Base-by-base conservation (phyloP, 2,329 filamentous ascomycete genomes). In the Venturia oleaginea region DNA sequence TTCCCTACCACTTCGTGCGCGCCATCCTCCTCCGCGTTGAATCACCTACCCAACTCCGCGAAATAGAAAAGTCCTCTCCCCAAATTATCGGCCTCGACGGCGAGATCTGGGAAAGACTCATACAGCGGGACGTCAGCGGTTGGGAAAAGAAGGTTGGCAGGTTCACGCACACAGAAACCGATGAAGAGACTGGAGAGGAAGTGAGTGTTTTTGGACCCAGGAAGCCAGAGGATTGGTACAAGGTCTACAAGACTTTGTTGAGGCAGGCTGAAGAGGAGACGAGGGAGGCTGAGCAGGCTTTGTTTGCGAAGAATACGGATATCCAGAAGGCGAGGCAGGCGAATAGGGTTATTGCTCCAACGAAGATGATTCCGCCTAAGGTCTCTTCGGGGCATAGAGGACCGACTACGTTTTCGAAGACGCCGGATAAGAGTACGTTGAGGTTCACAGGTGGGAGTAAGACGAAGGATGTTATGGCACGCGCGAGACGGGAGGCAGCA, bases 91-190 rank as follows among this genome's bases (percentile, higher is more conserved):
- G 59, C 17, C 34, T 65, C 22, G 27, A 40, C 24, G 57, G 59
- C 37, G 64, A 65, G 13, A 38, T 61, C 27, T 65, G 64, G 64
- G 40, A 51, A 22, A 65, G 63, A 48, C 51, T 65, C 27, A 62
- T 61, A 15, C 64, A 65, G 27, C 64, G 64, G 32, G 64, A 65
- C 27, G 46, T 65, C 37, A 61, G 40, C 8, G 37, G 48, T n/a
- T 65, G 63, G 63, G 34, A 57, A 10, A 60, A 60, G 38, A 64
- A 60, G 38, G 27, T 57, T 11, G 38, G 32, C 22, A 32, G 51
- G 30, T 57, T 57, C 51, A 57, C 51, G 15, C 51, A 34, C 19
- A 57, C 51, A 11, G 37, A 40, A 2, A 42, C 27, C n/a, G 42
- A 61, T 34, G 51, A 57, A 32, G 51, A 57, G 24, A 57, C 51